Percentiles rank a stretch among this genome's conserved stretches.
phyloP scores from a whole-genome alignment of 78 protist genomes.

The Creolimax fragrantissima region DNA sequence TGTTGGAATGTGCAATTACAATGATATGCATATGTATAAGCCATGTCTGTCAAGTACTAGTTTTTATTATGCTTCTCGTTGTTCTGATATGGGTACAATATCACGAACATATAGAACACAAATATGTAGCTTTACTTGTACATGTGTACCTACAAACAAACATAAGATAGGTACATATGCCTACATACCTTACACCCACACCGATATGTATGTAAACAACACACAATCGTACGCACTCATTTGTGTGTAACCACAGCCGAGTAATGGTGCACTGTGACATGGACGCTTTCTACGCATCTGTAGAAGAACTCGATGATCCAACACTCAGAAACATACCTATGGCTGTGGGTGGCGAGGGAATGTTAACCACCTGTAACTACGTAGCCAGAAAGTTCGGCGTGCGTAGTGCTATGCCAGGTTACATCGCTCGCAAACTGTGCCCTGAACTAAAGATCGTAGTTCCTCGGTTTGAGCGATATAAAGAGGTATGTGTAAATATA shows the following conservation, averaged over 20 bases:
- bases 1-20: too few relatives aligned
- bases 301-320: conserved; percentile 45
- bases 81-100: too few relatives aligned
- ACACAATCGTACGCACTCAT: too few relatives aligned
- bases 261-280: conserved; percentile 47
- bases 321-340: conserved; percentile 33
- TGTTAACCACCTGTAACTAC: conserved; percentile 58
- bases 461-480: conserved; percentile 12
- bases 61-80: too few relatives aligned
- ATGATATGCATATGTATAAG: too few relatives aligned
- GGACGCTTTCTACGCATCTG: conserved; percentile 65
- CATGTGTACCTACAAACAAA: too few relatives aligned
- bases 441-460: conserved; percentile 18
- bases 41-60: too few relatives aligned
- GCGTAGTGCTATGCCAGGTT: conserved; percentile 68
- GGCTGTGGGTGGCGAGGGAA: conserved; percentile 56
- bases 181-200: too few relatives aligned
- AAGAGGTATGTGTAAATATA: not conserved
- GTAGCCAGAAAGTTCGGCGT: conserved; percentile 63
- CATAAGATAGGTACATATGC: too few relatives aligned
- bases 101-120: too few relatives aligned
- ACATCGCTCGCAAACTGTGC: not conserved
- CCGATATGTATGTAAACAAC: too few relatives aligned
- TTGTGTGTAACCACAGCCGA: not conserved
- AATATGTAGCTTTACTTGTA: too few relatives aligned